These are phyloP conservation scores for Daldinia grandis DNA, from an alignment of 495 filamentous ascomycete genomes.

Conservation along the genomic window DNA sequence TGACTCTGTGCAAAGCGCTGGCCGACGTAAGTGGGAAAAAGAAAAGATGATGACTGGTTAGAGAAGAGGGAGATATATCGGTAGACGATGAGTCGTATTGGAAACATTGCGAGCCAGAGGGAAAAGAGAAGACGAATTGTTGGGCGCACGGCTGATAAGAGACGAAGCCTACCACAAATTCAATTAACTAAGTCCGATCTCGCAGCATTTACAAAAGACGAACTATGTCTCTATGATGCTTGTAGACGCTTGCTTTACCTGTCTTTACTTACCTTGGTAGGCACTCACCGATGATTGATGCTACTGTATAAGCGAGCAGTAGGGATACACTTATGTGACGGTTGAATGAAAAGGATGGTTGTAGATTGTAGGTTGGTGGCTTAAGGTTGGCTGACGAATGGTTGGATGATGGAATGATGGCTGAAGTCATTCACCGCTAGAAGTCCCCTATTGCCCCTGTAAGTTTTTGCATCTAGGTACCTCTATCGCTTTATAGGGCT, in stretches of 20 bases:
- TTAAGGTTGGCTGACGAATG: background rate
- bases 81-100: background rate
- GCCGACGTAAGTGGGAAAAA: background rate
- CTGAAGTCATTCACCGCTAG: conserved; percentile 9
- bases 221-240: background rate
- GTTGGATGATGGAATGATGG: background rate
- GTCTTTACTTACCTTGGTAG: background rate
- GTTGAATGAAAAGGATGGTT: background rate
- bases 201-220: background rate
- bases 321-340: background rate
- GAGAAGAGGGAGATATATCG: background rate
- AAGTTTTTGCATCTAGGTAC: background rate
- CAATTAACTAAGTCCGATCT: background rate
- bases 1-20: conserved; percentile 16
- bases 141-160: background rate
- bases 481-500: background rate
- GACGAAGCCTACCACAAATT: background rate
- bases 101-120: background rate
- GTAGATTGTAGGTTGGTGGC: background rate
- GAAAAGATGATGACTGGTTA: background rate
- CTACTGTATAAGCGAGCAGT: background rate
- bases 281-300: background rate
- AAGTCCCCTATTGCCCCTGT: background rate
- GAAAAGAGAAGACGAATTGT: background rate
- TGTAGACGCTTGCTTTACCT: background rate